Evolutionary conservation across 331 rosid species (phyloP).

Genomic region (Telfairia occidentalis): DNA sequence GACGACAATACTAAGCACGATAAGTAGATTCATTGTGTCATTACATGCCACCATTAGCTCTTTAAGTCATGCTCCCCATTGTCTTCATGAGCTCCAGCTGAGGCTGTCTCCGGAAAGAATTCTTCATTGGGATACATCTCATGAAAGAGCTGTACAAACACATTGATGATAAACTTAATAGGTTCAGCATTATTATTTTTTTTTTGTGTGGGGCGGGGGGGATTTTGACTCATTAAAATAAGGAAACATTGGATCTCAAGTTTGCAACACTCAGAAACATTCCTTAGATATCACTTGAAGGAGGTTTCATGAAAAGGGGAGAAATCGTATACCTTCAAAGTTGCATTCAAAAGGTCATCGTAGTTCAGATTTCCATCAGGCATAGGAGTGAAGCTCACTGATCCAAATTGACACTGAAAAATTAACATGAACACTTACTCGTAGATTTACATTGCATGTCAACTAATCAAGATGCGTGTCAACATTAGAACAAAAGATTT

Average conservation of each 20-base stretch:
- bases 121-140: constrained; percentile 64
- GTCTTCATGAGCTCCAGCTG: constrained; percentile 28
- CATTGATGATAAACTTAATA: not conserved
- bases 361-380: constrained; percentile 76
- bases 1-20: not conserved
- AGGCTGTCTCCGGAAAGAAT: constrained; percentile 50
- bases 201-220: no score
- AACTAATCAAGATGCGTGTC: not conserved
- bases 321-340: constrained; percentile 34
- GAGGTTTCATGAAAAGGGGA: not conserved
- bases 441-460: not conserved
- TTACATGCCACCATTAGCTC: constrained; percentile 11
- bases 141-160: constrained; percentile 44
- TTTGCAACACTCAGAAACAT: not conserved
- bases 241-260: not conserved
- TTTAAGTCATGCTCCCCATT: constrained; percentile 31
- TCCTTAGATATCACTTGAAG: not conserved
- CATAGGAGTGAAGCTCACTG: constrained; percentile 40
- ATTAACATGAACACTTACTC: not conserved
- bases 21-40: not conserved
- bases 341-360: constrained; percentile 38
- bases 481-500: not conserved
- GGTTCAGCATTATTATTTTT: not conserved
- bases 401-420: constrained; percentile 46
- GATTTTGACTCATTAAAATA: not conserved